Evolutionary conservation across 371 early-diverging fungal genomes (phyloP), one percentile per base, ranked within the genome.

Genomic region (Encephalitozoon romaleae): DNA sequence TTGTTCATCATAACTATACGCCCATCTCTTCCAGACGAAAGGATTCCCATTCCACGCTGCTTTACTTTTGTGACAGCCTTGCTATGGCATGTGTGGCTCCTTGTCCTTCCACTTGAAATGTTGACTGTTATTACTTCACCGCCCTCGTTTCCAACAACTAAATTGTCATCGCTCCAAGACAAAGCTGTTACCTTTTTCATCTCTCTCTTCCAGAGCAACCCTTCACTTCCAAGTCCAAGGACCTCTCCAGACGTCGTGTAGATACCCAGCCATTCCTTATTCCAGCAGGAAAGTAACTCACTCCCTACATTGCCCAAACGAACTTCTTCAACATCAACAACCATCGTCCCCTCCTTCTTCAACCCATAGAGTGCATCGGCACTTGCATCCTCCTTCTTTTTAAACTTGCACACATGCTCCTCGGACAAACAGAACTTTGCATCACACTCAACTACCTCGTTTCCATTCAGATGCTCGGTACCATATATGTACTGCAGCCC

Each of bases 401-500:
- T 11, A 34, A 59, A 59, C n/a, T 12, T 41, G 59, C 72, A 72
- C 26, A 64, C 45, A 49, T 72, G 72, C 8, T 32, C 38, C 59
- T 53, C 53, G 6, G 43, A 47, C 32, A 72, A 32, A 25, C 47
- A 63, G 38, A 42, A 72, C 6, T 12, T 41, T 0, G 30, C 47
- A 25, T 59, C 39, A 43, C 72, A 72, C 4, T 32, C 4, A 43
- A 59, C 47, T 3, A 72, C 32, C 21, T 41, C 32, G 9, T 32
- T 63, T 18, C 39, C 72, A 23, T 49, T 41, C 4, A 42, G 63
- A 34, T 72, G 72, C 26, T 72, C 47, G 3, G 45, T 63, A 18
- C 72, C 72, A 63, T 72, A 72, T 47, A 72, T 21, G 28, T 72
- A 72, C 45, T 72, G 72, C 32, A 72, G 11, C 12, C 72, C 72